Evolutionary conservation across 2,329 filamentous ascomycete genomes (phyloP).

Genomic region (Cyphellophora attinorum): DNA sequence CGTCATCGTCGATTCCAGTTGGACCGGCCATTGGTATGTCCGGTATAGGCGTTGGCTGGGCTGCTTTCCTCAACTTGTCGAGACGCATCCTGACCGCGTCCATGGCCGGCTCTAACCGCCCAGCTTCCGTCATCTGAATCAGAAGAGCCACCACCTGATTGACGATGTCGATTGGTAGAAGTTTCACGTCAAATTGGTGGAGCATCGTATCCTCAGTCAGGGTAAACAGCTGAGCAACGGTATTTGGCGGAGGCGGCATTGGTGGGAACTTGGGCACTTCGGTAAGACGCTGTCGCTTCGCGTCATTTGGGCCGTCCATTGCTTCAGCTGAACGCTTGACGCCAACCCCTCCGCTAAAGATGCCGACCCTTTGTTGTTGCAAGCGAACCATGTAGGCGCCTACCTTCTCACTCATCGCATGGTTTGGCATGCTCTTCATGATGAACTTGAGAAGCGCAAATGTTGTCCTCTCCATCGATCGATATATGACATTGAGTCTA

Average conservation of each 20-base stretch:
- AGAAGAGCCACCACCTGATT: conserved; percentile 74
- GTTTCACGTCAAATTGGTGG: conserved; percentile 71
- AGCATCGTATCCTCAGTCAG: conserved; percentile 67
- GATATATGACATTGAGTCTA: conserved; percentile 70
- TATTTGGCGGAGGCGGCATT: conserved; percentile 65
- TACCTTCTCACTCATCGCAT: conserved; percentile 65
- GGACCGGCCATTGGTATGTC: conserved; percentile 26
- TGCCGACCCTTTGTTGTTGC: conserved; percentile 65
- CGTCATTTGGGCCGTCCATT: conserved; percentile 59
- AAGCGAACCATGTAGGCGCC: conserved; percentile 80
- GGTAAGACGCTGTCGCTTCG: conserved; percentile 70
- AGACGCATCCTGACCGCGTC: conserved; percentile 38
- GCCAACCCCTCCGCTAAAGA: conserved; percentile 60
- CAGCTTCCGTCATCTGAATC: conserved; percentile 60
- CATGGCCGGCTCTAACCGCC: conserved; percentile 62
- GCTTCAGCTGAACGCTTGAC: conserved; percentile 72
- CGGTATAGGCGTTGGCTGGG: conserved; percentile 18
- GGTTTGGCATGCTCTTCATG: conserved; percentile 74
- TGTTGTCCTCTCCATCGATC: conserved; percentile 91
- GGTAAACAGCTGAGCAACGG: conserved; percentile 75
- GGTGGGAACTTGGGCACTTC: conserved; percentile 53
- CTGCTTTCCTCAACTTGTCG: conserved; percentile 23
- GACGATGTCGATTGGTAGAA: conserved; percentile 65
- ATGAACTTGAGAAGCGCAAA: conserved; percentile 75
- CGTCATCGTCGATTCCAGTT: conserved; percentile 68